Conservation (phyloP, 2,329 filamentous ascomycete species). For the Alternaria burnsii region DNA sequence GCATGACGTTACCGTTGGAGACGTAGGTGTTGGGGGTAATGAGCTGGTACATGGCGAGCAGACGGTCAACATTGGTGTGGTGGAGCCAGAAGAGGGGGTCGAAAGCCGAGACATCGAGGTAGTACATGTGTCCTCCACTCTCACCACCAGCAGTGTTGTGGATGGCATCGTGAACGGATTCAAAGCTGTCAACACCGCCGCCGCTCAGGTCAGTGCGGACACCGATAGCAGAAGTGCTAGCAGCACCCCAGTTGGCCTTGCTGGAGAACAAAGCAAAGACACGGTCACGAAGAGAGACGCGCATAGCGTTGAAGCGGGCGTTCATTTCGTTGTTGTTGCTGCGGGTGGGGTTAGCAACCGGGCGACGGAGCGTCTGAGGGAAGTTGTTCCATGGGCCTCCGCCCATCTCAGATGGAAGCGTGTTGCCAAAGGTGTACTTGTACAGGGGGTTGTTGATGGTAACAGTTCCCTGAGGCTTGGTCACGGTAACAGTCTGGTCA, state of each 20-base stretch:
- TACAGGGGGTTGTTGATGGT: conserved; percentile 58
- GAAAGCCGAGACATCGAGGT: conserved; percentile 76
- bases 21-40: conserved; percentile 76
- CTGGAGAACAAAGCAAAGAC: conserved; percentile 48
- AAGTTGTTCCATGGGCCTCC: conserved; percentile 46
- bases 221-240: conserved; percentile 43
- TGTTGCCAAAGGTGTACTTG: conserved; percentile 55
- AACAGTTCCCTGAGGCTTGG: conserved; percentile 51
- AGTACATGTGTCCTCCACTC: conserved; percentile 75
- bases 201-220: conserved; percentile 39
- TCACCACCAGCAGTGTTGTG: conserved; percentile 48
- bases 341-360: conserved; percentile 42
- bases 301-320: conserved; percentile 36
- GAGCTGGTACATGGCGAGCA: conserved; percentile 79
- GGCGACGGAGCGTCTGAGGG: conserved; percentile 44
- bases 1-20: conserved; percentile 51
- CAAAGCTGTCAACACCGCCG: conserved; percentile 48
- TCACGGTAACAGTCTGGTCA: conserved; percentile 54
- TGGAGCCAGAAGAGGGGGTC: conserved; percentile 69
- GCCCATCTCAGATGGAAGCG: conserved; percentile 63
- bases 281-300: conserved; percentile 48
- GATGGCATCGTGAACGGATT: conserved; percentile 47
- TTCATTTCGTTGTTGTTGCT: conserved; percentile 51
- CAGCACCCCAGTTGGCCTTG: conserved; percentile 41
- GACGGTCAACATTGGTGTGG: conserved; percentile 51